Percentiles rank a stretch among this genome's conserved stretches.
Conservation (phyloP, 2,329 filamentous ascomycete species). For the Pseudonectria foliicola region DNA sequence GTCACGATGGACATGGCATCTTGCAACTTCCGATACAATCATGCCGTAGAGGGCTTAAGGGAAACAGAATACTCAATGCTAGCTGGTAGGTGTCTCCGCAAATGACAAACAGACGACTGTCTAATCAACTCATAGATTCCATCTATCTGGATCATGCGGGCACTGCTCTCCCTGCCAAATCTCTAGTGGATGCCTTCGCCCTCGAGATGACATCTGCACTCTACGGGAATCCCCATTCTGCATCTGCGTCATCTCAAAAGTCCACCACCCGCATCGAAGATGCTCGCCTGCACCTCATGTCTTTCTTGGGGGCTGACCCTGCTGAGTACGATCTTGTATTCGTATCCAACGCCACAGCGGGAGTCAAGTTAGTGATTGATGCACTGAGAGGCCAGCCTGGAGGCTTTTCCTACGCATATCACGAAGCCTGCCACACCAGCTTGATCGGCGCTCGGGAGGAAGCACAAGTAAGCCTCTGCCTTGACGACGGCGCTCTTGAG, state of each 20-base stretch:
- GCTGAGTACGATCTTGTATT: constrained; percentile 82
- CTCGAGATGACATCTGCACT: constrained; percentile 70
- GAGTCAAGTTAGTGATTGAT: constrained; percentile 79
- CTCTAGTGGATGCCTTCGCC: constrained; percentile 72
- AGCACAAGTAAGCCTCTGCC: constrained; percentile 57
- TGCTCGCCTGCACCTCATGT: constrained; percentile 60
- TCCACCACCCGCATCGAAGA: constrained; percentile 71
- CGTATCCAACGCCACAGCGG: constrained; percentile 86
- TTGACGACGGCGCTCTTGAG: constrained; percentile 57
- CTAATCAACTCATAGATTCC: constrained; percentile 42
- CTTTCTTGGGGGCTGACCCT: constrained; percentile 76
- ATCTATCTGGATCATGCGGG: constrained; percentile 92
- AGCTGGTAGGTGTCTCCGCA: constrained; percentile 39
- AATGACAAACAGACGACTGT: background rate
- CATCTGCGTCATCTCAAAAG: constrained; percentile 70
- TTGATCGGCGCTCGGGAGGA: constrained; percentile 73
- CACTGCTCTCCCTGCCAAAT: constrained; percentile 77
- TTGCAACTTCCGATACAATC: constrained; percentile 43
- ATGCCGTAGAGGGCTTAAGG: constrained; percentile 50
- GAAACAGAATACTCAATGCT: constrained; percentile 63
- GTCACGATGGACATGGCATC: constrained; percentile 3
- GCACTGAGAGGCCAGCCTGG: constrained; percentile 58
- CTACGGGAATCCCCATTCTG: constrained; percentile 89
- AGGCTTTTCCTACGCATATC: constrained; percentile 81
- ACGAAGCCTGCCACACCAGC: constrained; percentile 80